Conservation (phyloP, 257 asterid species). For the Craterostigma plantagineum region DNA sequence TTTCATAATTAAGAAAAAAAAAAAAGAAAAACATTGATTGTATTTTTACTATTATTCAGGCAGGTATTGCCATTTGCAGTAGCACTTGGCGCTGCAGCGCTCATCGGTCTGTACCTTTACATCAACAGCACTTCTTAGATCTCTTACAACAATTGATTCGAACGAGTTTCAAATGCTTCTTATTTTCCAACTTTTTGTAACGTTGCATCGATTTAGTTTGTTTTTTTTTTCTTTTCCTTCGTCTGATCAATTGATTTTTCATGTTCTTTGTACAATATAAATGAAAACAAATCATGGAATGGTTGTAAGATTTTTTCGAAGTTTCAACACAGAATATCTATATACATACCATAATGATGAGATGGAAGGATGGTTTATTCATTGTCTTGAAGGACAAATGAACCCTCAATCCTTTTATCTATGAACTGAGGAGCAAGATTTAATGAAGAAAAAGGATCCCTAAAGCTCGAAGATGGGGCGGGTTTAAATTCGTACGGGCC, state of each 20-base stretch:
- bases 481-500: slow-evolving; percentile 87
- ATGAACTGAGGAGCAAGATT: slow-evolving; percentile 32
- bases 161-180: background rate
- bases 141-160: too few relatives aligned
- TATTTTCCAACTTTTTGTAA: slow-evolving; percentile 1
- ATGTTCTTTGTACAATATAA: too few relatives aligned
- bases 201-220: too few relatives aligned
- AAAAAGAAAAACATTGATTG: too few relatives aligned
- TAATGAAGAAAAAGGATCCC: slow-evolving; percentile 35
- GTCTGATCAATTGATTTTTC: too few relatives aligned
- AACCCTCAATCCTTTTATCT: slow-evolving; percentile 43
- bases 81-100: slow-evolving; percentile 63
- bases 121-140: slow-evolving; percentile 27
- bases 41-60: slow-evolving; percentile 29
- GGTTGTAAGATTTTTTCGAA: too few relatives aligned
- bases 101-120: slow-evolving; percentile 50
- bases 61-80: slow-evolving; percentile 63
- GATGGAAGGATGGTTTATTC: too few relatives aligned
- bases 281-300: too few relatives aligned
- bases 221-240: too few relatives aligned
- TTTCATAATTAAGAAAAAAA: too few relatives aligned
- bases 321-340: too few relatives aligned
- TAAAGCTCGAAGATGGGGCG: slow-evolving; percentile 64
- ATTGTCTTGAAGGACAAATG: slow-evolving; percentile 50
- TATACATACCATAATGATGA: too few relatives aligned